These are phyloP conservation scores for Patellaria atrata DNA, from an alignment of 495 filamentous ascomycete genomes.

Conservation along the genomic window DNA sequence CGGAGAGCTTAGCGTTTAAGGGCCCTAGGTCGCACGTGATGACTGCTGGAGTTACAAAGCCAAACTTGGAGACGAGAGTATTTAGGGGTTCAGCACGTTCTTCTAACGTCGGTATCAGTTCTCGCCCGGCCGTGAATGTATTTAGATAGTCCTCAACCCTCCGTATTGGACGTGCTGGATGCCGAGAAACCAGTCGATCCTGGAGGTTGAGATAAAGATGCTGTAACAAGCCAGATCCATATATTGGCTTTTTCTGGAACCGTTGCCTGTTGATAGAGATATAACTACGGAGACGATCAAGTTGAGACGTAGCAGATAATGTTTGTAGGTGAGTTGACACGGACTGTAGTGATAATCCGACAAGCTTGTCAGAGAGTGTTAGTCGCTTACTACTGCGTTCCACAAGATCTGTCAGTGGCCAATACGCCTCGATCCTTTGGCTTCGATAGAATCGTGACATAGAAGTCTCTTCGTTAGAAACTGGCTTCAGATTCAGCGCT, in stretches of 20 bases:
- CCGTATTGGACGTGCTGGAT: slow-evolving; percentile 37
- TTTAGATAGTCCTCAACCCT: slow-evolving; percentile 61
- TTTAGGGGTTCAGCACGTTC: slow-evolving; percentile 57
- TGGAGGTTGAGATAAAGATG: slow-evolving; percentile 48
- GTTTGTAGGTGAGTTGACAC: slow-evolving; percentile 61
- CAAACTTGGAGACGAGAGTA: slow-evolving; percentile 69
- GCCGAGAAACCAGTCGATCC: slow-evolving; percentile 37
- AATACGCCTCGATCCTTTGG: slow-evolving; percentile 26
- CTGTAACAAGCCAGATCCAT: slow-evolving; percentile 60
- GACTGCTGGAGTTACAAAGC: slow-evolving; percentile 78
- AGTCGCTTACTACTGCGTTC: slow-evolving; percentile 44
- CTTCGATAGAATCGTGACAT: slow-evolving; percentile 28
- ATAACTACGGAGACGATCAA: slow-evolving; percentile 66
- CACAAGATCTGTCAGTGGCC: slow-evolving; percentile 24
- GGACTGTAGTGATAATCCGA: slow-evolving; percentile 50
- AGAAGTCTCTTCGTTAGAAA: slow-evolving; percentile 45
- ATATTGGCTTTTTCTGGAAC: slow-evolving; percentile 66
- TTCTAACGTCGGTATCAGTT: slow-evolving; percentile 59
- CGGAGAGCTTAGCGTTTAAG: slow-evolving; percentile 33
- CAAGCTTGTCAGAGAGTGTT: slow-evolving; percentile 26
- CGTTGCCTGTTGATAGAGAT: slow-evolving; percentile 70
- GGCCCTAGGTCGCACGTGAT: slow-evolving; percentile 54
- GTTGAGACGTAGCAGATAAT: slow-evolving; percentile 50
- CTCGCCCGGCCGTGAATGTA: slow-evolving; percentile 47
- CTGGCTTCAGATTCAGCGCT: slow-evolving; percentile 69